Evolutionary conservation across 2,329 filamentous ascomycete species (phyloP), one percentile per base, ranked within the genome.

Genomic region (Aspergillus fumigatiaffinis): DNA sequence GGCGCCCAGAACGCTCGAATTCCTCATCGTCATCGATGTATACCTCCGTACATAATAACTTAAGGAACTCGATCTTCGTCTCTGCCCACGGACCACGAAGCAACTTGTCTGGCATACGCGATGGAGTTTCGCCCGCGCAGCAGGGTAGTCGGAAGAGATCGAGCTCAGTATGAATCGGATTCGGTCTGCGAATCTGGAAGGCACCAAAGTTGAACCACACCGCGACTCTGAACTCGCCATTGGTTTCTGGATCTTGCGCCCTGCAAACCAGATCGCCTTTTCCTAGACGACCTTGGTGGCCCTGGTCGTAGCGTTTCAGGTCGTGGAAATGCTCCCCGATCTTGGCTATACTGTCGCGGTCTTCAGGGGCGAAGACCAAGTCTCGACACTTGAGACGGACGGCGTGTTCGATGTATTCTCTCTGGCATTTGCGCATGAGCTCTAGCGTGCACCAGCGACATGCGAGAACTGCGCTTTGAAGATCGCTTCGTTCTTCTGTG

Each of bases 381-480:
- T 65, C 53, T 9, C 49, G 55, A 50, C 68, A 70, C 59, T 72
- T 73, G 17, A 61, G 65, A 8, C 60, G 62, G 21, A 76, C 63
- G 1, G 67, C 66, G 56, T 76, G 73, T 17, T 66, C 63, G 29
- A 77, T 59, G 50, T 76, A 76, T 38, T 75, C 70, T 9, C 63
- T 60, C 53, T 77, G 74, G 59, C 76, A 78, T 50, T 65, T 68
- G 26, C 76, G 70, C 29, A 77, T 65, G 23, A 78, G 59, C 0
- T 65, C 54, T 10, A 75, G 52, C 0, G 73, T 78, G 54, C 73
- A 77, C 77, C 77, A 79, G 25, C 70, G 68, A 56, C 73, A 77
- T 12, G 63, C 56, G 9, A 78, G 64, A 8, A 79, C 68, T 4
- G 57, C 55, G 6, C 64, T 68, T 58, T 78, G 77, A 20, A 79